Percentiles rank a stretch among this genome's conserved stretches.
phyloP scores from a whole-genome alignment of 192 early-diverging fungal species.

The Rhizoclosmatium sp. region DNA sequence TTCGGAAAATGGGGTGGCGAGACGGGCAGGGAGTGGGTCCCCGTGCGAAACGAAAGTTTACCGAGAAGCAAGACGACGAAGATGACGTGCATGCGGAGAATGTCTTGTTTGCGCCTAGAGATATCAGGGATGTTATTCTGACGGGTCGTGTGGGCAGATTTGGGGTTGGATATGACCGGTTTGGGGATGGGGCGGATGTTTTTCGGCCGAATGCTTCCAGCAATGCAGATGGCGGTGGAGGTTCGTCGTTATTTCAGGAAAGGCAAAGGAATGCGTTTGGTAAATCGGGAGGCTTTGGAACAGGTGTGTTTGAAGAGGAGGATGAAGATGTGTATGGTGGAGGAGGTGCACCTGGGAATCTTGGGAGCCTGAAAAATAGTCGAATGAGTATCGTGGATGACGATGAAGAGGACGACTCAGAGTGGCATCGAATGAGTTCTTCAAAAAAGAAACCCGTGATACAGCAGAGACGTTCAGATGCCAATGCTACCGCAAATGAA shows the following conservation, averaged over 20 bases:
- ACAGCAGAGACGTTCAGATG: background rate
- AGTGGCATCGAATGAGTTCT: no score
- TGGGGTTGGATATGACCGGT: slow-evolving; percentile 79
- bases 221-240: background rate
- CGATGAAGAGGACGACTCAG: slow-evolving; percentile 46
- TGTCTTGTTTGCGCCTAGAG: slow-evolving; percentile 72
- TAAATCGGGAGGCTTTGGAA: slow-evolving; percentile 58
- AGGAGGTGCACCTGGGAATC: no score
- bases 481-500: background rate
- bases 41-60: slow-evolving; percentile 57
- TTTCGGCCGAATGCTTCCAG: slow-evolving; percentile 41
- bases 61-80: slow-evolving; percentile 30
- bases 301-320: slow-evolving; percentile 72
- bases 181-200: slow-evolving; percentile 66
- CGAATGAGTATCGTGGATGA: slow-evolving; percentile 44
- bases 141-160: slow-evolving; percentile 56
- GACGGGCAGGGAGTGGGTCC: slow-evolving; percentile 88
- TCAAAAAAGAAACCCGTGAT: background rate
- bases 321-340: slow-evolving; percentile 53
- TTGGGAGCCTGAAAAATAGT: slow-evolving; percentile 24
- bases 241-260: no score
- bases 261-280: no score
- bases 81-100: slow-evolving; percentile 61
- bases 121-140: slow-evolving; percentile 45
- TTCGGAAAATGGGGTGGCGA: slow-evolving; percentile 88